Base-by-base conservation (phyloP, 1,284 basidiomycete genomes). In the Schizopora paradoxa region DNA sequence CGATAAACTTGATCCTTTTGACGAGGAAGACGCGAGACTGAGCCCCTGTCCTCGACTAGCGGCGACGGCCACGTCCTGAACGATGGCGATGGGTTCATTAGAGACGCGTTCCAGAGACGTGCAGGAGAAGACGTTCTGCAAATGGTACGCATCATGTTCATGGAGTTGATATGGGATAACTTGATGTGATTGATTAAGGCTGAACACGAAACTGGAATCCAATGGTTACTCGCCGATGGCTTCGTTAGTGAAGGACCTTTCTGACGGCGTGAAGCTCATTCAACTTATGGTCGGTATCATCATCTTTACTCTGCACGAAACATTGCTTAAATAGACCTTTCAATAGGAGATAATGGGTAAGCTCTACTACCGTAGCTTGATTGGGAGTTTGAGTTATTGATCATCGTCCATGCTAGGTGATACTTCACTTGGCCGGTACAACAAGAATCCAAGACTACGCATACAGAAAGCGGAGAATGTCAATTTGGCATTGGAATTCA, bases 401-500 rank as follows among this genome's bases (percentile, higher is more conserved):
- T 46, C 47, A 22, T 2, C 19, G 32, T 28, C 36, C 27, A 41
- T 41, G 33, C 14, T 51, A 90, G 86, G 94, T 28, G 93, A 96
- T 60, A 84, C 83, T 1, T 89, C 87, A 21, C 75, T 98, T 11
- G 95, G 94, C 6, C 72, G 90, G 54, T 98, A 95, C 65, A 97
- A 96, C 66, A 85, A 77, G 61, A 82, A 77, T 45, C 95, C 95
- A 0, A 75, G 82, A 32, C 93, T 97, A 76, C 80, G 94, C 37
- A 83, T 99, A 0, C 95, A 99, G 65, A 97, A 94, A 61, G 93
- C 93, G 2, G 95, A 99, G 73, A 99, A 99, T 63, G 94, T 96
- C 41, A 94, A 93, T 65, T 91, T 91, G 62, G 95, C 95, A 0
- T 68, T 99, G 31, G 90, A 95, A 56, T 97, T 97, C 66, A 97